phyloP scores from a whole-genome alignment of 2,329 filamentous ascomycete species.

The Penicillium aurantiogriseum region DNA sequence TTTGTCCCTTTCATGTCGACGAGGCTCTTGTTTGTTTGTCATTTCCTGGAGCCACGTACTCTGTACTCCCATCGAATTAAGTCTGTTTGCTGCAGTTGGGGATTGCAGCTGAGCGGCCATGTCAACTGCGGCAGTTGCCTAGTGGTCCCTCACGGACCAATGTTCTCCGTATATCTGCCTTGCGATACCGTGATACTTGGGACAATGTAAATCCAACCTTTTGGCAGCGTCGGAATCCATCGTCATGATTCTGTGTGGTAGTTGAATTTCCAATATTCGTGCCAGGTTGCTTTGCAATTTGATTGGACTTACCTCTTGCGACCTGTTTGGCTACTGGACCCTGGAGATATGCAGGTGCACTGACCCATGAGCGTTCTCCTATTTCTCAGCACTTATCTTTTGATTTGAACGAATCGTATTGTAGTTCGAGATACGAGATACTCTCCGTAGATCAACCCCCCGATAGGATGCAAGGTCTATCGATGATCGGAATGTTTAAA shows the following conservation, averaged over 20 bases:
- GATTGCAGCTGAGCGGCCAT: neutral
- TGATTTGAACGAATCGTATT: neutral
- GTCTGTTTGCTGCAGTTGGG: neutral
- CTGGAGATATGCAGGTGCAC: neutral
- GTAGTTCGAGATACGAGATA: too few species aligned
- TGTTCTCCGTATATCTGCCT: neutral
- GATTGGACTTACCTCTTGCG: neutral
- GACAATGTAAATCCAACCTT: too few species aligned
- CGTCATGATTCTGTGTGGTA: neutral
- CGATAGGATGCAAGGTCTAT: neutral
- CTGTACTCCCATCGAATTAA: neutral
- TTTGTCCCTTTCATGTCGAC: neutral
- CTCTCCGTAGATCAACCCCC: neutral
- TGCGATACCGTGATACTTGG: too few species aligned
- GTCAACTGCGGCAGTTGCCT: neutral
- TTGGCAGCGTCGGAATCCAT: neutral
- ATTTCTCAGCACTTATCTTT: constrained; percentile 1
- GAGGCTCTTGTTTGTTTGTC: neutral
- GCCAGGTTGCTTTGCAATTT: neutral
- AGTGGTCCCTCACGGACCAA: neutral
- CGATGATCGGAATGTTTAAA: neutral
- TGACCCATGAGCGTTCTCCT: neutral
- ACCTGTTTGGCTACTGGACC: neutral
- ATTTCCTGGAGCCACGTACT: neutral
- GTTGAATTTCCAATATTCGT: neutral